Evolutionary conservation across 306 rosid genomes (phyloP).

Genomic region (Sicyos baderoa): DNA sequence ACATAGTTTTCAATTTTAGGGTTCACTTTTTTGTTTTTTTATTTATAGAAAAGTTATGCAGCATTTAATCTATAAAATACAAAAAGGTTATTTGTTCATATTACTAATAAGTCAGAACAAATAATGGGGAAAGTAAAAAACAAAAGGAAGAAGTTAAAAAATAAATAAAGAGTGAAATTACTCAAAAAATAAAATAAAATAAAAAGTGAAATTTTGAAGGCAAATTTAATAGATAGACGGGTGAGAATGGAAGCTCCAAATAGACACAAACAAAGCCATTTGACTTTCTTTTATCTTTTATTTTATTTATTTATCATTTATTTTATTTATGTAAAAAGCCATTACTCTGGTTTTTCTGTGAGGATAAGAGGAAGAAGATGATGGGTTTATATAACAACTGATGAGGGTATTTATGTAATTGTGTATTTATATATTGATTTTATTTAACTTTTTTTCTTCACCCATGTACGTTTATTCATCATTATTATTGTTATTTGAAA

Average conservation of each 20-base stretch:
- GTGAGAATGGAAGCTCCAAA: no score
- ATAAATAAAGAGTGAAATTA: no score
- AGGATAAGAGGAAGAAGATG: not conserved
- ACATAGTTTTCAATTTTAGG: not conserved
- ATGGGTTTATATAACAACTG: not conserved
- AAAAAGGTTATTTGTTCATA: not conserved
- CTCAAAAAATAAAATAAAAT: no score
- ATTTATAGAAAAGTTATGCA: not conserved
- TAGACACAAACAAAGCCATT: constrained; percentile 3
- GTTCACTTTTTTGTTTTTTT: not conserved
- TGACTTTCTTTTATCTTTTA: no score
- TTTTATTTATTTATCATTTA: no score
- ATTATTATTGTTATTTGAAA: no score
- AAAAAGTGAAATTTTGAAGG: no score
- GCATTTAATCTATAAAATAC: not conserved
- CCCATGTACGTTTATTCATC: not conserved
- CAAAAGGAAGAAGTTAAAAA: not conserved
- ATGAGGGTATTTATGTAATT: not conserved
- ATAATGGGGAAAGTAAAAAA: not conserved
- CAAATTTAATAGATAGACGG: not conserved
- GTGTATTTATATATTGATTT: not conserved
- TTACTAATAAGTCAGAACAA: not conserved
- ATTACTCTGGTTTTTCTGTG: no score
- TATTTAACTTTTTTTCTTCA: no score
- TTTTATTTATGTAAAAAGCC: no score